These are phyloP conservation scores for Malassezia obtusa DNA, from an alignment of 1,284 basidiomycete species.

Conservation along the genomic window DNA sequence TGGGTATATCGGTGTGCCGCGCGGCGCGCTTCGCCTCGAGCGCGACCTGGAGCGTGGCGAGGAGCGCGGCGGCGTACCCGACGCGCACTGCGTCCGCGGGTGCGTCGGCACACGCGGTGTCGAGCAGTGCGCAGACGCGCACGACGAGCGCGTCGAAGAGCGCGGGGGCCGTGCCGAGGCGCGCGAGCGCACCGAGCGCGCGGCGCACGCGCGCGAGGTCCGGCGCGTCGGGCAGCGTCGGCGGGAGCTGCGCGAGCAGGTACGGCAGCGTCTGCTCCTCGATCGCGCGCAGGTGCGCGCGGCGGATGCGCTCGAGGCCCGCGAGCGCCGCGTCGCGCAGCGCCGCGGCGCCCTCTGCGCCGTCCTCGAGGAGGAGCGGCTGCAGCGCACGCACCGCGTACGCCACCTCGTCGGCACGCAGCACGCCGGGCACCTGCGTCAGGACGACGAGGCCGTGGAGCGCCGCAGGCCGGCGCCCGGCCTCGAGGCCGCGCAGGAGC, in stretches of 20 bases:
- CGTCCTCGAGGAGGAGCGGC: conserved; percentile 44
- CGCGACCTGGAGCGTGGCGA: conserved; percentile 34
- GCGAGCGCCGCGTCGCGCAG: conserved; percentile 20
- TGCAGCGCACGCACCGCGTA: conserved; percentile 69
- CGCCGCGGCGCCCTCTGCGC: conserved; percentile 20
- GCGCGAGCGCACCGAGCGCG: conserved; percentile 62
- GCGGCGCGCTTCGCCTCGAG: conserved; percentile 29
- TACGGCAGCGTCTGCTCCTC: conserved; percentile 59
- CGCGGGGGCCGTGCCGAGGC: conserved; percentile 63
- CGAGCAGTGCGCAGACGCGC: conserved; percentile 68
- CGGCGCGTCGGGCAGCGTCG: conserved; percentile 51
- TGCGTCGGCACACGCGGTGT: conserved; percentile 60
- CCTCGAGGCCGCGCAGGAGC: conserved; percentile 19
- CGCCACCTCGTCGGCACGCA: conserved; percentile 64
- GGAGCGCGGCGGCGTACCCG: conserved; percentile 39
- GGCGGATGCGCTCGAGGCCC: conserved; percentile 20
- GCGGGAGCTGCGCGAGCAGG: conserved; percentile 60
- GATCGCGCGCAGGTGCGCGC: conserved; percentile 22
- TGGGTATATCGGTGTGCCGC: conserved; percentile 23
- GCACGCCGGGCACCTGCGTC: conserved; percentile 49
- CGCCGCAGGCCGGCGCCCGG: conserved; percentile 23
- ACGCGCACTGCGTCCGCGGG: conserved; percentile 49
- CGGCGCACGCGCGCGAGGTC: conserved; percentile 61
- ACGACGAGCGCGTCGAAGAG: conserved; percentile 78
- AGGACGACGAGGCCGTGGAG: conserved; percentile 27